Evolutionary conservation across 2,329 filamentous ascomycete genomes (phyloP), one percentile per base, ranked within the genome.

Genomic region (Fusarium chaquense): DNA sequence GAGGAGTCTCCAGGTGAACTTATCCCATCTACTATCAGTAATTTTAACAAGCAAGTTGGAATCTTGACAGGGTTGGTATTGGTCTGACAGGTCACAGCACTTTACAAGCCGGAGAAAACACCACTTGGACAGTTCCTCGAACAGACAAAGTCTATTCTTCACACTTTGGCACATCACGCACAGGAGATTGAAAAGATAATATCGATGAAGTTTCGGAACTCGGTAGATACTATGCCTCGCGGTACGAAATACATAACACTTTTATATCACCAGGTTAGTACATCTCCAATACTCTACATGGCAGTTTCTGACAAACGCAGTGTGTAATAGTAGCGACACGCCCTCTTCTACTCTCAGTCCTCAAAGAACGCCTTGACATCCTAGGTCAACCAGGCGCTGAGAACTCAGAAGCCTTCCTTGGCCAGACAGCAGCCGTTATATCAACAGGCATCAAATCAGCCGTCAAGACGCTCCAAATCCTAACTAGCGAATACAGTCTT

Each of bases 361-460:
- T 83, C 0, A 81, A 79, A 49, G 78, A 81, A 54, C 71, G 79
- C 5, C 60, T 81, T 0, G 76, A 80, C 0, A 76, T 73, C 9
- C 58, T 79, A 0, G 67, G 63, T 0, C 62, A 74, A 4, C 70
- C 54, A 1, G 71, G 62, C 0, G 69, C 50, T 4, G 75, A 80
- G 28, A 75, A 80, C 30, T 78, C 78, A 35, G 74, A 78, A 11
- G 76, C 57, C 0, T 78, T 82, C 33, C 62, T 81, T 0, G 70
- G 70, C 3, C 76, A 75, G 3, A 81, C 79, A 2, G 78, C 76
- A 15, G 67, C 78, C 0, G 57, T 82, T 0, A 81, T 82, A 10
- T 78, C 77, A 0, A 80, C 78, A 0, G 79, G 81, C 6, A 82
- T 82, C 22, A 82, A 82, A 35, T 83, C 81, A 0, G 81, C 81